Evolutionary conservation across 371 early-diverging fungal species (phyloP).

Genomic region (Actinomucor elegans): DNA sequence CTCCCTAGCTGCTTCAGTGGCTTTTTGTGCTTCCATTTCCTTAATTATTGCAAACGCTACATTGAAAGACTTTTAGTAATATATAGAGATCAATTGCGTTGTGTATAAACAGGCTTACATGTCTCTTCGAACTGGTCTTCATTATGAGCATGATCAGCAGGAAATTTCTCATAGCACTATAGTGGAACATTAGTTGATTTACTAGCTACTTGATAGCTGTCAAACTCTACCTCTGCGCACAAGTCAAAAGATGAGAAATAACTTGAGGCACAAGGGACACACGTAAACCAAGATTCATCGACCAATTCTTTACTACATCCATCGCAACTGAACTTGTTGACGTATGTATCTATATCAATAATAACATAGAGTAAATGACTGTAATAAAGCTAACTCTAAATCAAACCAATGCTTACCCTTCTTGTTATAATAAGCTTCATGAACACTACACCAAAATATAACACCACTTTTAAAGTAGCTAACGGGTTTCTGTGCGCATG

Average conservation of each 20-base stretch:
- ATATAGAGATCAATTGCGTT: constrained; percentile 20
- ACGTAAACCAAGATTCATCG: constrained; percentile 69
- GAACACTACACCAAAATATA: constrained; percentile 85
- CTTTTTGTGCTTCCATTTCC: constrained; percentile 54
- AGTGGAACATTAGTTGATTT: neutral
- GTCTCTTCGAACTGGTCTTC: constrained; percentile 63
- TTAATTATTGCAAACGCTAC: constrained; percentile 44
- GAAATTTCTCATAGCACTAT: constrained; percentile 61
- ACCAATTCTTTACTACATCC: constrained; percentile 59
- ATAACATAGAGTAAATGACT: too few relatives aligned
- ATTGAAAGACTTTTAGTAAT: constrained; percentile 4
- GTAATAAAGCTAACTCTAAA: neutral
- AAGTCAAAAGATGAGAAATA: constrained; percentile 77
- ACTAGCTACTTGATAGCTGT: neutral
- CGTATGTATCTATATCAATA: constrained; percentile 61
- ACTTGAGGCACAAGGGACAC: constrained; percentile 63
- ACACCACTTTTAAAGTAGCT: constrained; percentile 75
- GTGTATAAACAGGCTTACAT: constrained; percentile 42
- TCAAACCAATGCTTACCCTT: constrained; percentile 34
- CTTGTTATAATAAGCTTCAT: constrained; percentile 61
- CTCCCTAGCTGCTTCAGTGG: constrained; percentile 42
- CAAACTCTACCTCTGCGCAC: constrained; percentile 56
- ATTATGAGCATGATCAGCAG: constrained; percentile 53
- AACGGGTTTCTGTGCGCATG: constrained; percentile 75
- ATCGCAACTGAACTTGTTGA: constrained; percentile 73